Conservation (phyloP, 2,329 filamentous ascomycete species). For the Tympanopsis confertula region DNA sequence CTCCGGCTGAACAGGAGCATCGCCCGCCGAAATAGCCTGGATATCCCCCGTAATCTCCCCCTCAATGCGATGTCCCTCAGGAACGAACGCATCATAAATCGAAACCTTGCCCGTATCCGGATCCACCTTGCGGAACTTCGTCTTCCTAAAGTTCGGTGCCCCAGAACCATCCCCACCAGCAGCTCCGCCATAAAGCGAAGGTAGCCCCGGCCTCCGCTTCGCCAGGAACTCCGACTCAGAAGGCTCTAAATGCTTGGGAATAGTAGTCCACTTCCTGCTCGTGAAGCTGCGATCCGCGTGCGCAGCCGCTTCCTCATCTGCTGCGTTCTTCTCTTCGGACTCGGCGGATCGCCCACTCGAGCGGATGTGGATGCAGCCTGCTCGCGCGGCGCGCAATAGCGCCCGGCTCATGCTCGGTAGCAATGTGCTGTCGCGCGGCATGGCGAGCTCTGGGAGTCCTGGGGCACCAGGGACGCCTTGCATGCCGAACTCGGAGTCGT, state of each 20-base stretch:
- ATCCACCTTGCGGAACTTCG: neutral
- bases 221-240: constrained; percentile 9
- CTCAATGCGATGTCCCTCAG: neutral
- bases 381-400: constrained; percentile 12
- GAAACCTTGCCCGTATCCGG: neutral
- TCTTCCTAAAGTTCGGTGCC: neutral
- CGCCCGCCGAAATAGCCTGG: neutral
- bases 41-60: neutral
- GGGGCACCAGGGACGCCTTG: constrained; percentile 5
- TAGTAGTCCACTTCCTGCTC: constrained; percentile 5
- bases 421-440: constrained; percentile 13
- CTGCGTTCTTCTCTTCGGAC: neutral
- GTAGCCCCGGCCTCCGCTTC: constrained; percentile 11
- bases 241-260: constrained; percentile 4
- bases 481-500: neutral
- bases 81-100: neutral
- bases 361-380: constrained; percentile 7
- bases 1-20: neutral
- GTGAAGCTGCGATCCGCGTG: neutral
- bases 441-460: constrained; percentile 9
- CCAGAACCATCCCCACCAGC: neutral
- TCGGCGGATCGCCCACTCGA: neutral
- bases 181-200: constrained; percentile 1
- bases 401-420: constrained; percentile 12
- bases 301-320: constrained; percentile 1